A percentile compares a stretch with the other conserved stretches of the same genome.
Evolutionary conservation across 768 basidiomycete genomes (phyloP).

Genomic region (Coprinellus aureogranulatus): DNA sequence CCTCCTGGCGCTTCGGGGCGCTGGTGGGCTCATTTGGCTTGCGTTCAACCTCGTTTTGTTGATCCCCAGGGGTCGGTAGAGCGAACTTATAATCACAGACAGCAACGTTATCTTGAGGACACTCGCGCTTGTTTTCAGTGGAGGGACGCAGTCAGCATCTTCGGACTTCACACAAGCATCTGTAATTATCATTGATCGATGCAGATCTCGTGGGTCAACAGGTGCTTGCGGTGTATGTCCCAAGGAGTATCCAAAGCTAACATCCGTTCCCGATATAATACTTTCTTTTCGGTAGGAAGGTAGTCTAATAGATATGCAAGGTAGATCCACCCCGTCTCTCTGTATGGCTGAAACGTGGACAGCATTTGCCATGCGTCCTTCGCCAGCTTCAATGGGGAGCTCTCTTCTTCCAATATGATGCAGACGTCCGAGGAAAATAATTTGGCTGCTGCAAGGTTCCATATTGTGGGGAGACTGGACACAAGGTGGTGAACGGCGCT

Average conservation of each 20-base stretch:
- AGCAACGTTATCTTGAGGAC: too few species aligned
- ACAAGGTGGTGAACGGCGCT: conserved; percentile 61
- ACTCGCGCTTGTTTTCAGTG: too few species aligned
- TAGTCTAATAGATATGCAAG: conserved; percentile 31
- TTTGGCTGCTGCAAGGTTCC: conserved; percentile 10
- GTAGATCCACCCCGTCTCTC: conserved; percentile 68
- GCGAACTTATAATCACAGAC: too few species aligned
- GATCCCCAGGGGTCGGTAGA: too few species aligned
- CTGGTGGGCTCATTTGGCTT: conserved; percentile 41
- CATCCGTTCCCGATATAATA: conserved; percentile 4
- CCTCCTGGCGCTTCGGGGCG: background rate
- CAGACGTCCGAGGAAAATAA: background rate
- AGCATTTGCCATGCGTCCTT: conserved; percentile 52
- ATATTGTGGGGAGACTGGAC: conserved; percentile 23
- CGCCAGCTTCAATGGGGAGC: conserved; percentile 17
- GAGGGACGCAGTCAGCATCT: too few species aligned
- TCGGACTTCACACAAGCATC: too few species aligned
- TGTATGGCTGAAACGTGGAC: conserved; percentile 44
- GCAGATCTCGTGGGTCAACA: too few species aligned
- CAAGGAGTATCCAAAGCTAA: background rate
- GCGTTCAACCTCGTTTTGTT: too few species aligned
- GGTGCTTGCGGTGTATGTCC: background rate
- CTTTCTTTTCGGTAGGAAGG: conserved; percentile 4
- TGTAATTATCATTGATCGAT: too few species aligned
- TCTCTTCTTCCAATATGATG: conserved; percentile 2